phyloP scores from a whole-genome alignment of 208 protist species.

The Porcisia deanei region DNA sequence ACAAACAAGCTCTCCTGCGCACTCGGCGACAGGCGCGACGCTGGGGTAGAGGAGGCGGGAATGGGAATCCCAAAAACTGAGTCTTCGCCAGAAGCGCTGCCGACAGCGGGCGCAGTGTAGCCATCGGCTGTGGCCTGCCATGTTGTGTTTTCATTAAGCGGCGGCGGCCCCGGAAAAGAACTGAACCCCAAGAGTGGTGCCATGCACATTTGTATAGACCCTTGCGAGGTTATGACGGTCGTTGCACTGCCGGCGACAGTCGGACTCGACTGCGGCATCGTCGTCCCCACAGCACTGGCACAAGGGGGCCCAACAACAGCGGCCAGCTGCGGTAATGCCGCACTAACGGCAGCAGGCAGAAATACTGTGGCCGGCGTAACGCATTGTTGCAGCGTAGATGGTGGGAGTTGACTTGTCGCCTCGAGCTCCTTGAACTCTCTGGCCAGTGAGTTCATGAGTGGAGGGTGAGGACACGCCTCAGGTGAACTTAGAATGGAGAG shows the following conservation, averaged over 20 bases:
- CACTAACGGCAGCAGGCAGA: conserved; percentile 22
- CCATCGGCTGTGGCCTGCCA: not conserved
- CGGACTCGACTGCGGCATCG: conserved; percentile 3
- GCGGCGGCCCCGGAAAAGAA: not conserved
- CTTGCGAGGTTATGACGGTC: not conserved
- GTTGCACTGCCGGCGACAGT: not conserved
- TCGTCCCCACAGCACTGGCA: not conserved
- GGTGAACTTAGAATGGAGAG: not conserved
- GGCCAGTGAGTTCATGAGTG: conserved; percentile 7
- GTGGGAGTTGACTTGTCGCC: conserved; percentile 36
- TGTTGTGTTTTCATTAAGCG: not conserved
- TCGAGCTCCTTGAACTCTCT: conserved; percentile 25
- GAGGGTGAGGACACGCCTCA: too few relatives aligned
- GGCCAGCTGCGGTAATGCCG: conserved; percentile 6
- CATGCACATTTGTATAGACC: conserved; percentile 1
- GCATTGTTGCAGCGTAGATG: conserved; percentile 27
- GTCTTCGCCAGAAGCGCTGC: not conserved
- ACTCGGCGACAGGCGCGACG: conserved; percentile 2
- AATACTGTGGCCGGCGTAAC: conserved; percentile 27
- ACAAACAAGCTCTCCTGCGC: not conserved
- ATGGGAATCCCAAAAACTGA: not conserved
- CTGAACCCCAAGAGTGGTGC: not conserved
- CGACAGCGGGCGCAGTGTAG: not conserved
- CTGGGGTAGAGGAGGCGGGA: not conserved
- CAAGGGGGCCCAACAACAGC: not conserved